These are phyloP conservation scores for Aspergillus leporis DNA, from an alignment of 495 filamentous ascomycete genomes.

Conservation along the genomic window DNA sequence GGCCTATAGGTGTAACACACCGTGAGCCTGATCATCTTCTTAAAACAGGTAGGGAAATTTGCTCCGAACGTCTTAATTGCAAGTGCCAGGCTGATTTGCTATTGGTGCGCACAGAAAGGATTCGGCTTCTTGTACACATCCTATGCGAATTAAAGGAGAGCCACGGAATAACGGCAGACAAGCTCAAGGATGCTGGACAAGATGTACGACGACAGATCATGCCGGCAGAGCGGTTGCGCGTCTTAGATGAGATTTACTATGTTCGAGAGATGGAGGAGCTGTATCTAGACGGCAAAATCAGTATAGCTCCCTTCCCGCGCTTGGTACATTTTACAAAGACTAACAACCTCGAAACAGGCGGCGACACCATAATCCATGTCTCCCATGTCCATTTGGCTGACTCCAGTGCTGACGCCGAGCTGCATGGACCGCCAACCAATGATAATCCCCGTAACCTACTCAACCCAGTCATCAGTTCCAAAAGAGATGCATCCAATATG, in stretches of 20 bases:
- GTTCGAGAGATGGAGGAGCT: conserved; percentile 64
- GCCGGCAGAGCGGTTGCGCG: conserved; percentile 33
- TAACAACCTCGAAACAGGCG: conserved; percentile 16
- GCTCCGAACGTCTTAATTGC: not conserved
- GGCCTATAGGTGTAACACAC: conserved; percentile 68
- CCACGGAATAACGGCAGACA: conserved; percentile 43
- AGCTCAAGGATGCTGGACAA: conserved; percentile 44
- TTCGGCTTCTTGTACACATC: conserved; percentile 62
- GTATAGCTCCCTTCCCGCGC: conserved; percentile 39
- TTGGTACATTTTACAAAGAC: not conserved
- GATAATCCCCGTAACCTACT: conserved; percentile 2
- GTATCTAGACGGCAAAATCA: conserved; percentile 58
- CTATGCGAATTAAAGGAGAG: conserved; percentile 49
- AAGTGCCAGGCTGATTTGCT: not conserved
- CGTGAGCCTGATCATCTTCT: conserved; percentile 79
- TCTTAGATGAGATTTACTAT: conserved; percentile 67
- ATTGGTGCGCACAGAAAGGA: conserved; percentile 49
- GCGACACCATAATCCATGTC: conserved; percentile 26
- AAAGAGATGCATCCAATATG: conserved; percentile 20
- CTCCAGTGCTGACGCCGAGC: conserved; percentile 8
- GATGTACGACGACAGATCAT: conserved; percentile 42
- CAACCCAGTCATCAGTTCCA: not conserved
- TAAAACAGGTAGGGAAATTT: conserved; percentile 59
- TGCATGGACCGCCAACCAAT: conserved; percentile 6
- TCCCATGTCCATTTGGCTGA: conserved; percentile 27